Base-by-base conservation (phyloP, 305 asterid species). In the Fraxinus paxiana region DNA sequence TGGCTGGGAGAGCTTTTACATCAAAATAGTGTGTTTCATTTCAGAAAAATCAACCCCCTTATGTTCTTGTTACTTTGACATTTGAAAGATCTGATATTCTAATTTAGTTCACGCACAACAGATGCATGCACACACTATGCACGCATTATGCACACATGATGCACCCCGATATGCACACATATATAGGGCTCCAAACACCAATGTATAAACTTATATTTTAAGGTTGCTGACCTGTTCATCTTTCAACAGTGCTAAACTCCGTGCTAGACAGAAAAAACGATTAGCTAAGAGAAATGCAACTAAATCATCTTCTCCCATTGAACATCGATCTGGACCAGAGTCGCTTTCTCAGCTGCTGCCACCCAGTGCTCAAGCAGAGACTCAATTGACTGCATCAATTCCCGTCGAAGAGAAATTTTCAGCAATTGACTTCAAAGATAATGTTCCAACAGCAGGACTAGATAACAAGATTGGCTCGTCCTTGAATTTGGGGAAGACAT, bases 221-320 rank as follows among this genome's bases (percentile, higher is more conserved):
- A 77, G 71, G 26, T 54, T 77, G 34, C 37, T 79, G 69, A 75
- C 63, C 75, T 65, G 70, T 56, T 82, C 78, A 74, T 81, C 81
- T 63, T 86, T 84, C 85, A 22, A 85, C 94, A 96, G 99, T 87
- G 75, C 87, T 54, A 94, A 88, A 90, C 98, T 96, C 82, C 97
- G 97, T 48, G 91, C 94, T 17, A 88, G 97, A 86, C 98, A 94
- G 81, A 96, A 90, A 61, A 93, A 89, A 18, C 3, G 77, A 43
- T 46, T 70, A 9, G 70, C 33, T 46, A 75, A 24, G 63, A 48
- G 67, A 24, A 26, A 26, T 24, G 18, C 41, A 22, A 17, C 5
- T 51, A 5, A 30, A 48, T 81, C 88, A 71, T 79, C 81, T 73
- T 77, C 78, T 81, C 82, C 84, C 56, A 75, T 83, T 75, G 89